A percentile compares a stretch with the other conserved stretches of the same genome.
Evolutionary conservation across 805 yeast species (phyloP).

Genomic region (Saturnispora diversa): DNA sequence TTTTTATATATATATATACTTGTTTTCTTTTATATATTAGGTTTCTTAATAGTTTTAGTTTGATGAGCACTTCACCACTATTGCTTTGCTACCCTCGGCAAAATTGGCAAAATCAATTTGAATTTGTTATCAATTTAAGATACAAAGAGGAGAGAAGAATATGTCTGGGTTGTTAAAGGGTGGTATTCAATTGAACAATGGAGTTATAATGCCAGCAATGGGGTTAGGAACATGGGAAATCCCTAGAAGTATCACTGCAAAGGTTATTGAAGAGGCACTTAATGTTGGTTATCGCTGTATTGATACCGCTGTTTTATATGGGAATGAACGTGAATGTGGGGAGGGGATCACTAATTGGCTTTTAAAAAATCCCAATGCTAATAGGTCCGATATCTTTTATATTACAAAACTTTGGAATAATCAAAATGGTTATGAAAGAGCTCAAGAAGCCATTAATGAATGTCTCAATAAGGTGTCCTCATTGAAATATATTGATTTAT

Average conservation of each 20-base stretch:
- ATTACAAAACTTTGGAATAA: conserved; percentile 71
- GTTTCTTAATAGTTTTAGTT: no score
- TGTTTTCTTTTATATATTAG: no score
- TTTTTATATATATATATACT: no score
- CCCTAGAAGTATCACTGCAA: conserved; percentile 28
- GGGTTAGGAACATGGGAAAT: conserved; percentile 46
- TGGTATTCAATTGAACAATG: conserved; percentile 48
- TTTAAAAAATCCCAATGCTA: conserved; percentile 31
- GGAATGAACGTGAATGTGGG: conserved; percentile 43
- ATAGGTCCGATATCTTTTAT: conserved; percentile 47
- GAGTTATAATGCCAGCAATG: conserved; percentile 40
- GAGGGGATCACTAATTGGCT: conserved; percentile 39
- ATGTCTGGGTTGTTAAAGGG: no score
- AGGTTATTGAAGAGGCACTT: conserved; percentile 37
- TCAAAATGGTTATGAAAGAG: conserved; percentile 49
- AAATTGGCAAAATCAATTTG: no score
- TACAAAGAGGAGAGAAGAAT: no score
- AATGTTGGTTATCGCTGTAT: conserved; percentile 38
- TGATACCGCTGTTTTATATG: conserved; percentile 42
- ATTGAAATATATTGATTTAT: conserved; percentile 62
- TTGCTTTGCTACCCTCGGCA: no score
- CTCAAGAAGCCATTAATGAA: conserved; percentile 49
- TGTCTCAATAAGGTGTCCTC: conserved; percentile 45
- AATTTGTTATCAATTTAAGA: no score
- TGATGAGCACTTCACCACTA: no score